These are phyloP conservation scores for Alectoria sarmentosa DNA, from an alignment of 495 filamentous ascomycete genomes.

Conservation along the genomic window DNA sequence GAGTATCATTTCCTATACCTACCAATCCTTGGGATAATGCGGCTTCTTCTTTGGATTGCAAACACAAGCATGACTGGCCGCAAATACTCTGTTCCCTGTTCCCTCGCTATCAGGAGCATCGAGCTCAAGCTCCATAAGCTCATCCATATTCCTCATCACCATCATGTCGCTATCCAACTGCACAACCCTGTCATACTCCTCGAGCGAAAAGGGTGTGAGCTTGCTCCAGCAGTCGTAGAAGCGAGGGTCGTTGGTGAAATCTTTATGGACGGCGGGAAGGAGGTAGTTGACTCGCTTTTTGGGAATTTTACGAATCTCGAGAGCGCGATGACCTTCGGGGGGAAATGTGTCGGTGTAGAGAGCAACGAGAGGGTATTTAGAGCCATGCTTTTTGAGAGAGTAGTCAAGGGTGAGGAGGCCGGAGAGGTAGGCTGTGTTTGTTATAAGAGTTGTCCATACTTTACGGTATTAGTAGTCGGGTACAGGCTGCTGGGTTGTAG, in stretches of 20 bases:
- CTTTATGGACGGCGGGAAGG: constrained; percentile 48
- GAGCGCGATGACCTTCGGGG: constrained; percentile 51
- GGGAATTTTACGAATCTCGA: constrained; percentile 56
- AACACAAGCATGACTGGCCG: constrained; percentile 68
- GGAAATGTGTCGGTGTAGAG: constrained; percentile 70
- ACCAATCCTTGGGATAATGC: constrained; percentile 74
- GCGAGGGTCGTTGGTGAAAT: constrained; percentile 54
- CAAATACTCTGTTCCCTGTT: constrained; percentile 56
- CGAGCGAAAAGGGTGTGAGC: constrained; percentile 64
- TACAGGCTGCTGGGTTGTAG: background rate
- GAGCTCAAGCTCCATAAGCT: constrained; percentile 69
- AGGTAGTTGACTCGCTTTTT: constrained; percentile 56
- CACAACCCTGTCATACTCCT: constrained; percentile 64
- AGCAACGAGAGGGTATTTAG: constrained; percentile 65
- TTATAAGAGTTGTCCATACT: constrained; percentile 77
- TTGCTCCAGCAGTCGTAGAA: constrained; percentile 86
- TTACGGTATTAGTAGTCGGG: constrained; percentile 14
- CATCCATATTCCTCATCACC: constrained; percentile 72
- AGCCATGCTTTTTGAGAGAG: constrained; percentile 50
- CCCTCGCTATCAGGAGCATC: constrained; percentile 47
- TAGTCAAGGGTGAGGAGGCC: constrained; percentile 67
- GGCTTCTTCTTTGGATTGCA: constrained; percentile 70
- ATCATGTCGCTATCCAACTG: constrained; percentile 85
- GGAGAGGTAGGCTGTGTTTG: constrained; percentile 64
- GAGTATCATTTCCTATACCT: constrained; percentile 20